A percentile compares a stretch with the other conserved stretches of the same genome.
Evolutionary conservation across 2,329 filamentous ascomycete species (phyloP).

Genomic region (Coniochaeta prunicola): DNA sequence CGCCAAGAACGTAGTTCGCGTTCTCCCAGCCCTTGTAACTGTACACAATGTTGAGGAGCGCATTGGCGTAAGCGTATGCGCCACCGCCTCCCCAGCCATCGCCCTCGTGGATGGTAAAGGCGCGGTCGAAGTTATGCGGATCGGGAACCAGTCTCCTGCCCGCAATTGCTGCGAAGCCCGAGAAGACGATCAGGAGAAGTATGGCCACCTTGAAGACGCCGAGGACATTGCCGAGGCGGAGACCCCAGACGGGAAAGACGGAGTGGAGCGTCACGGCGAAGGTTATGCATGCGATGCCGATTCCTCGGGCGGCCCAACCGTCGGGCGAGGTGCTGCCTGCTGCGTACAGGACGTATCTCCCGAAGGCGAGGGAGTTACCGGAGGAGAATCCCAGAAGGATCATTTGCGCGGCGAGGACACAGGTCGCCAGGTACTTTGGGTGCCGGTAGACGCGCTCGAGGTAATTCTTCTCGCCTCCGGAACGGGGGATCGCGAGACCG

Average conservation of each 20-base stretch:
- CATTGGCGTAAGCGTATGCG: conserved; percentile 44
- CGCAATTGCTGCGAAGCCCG: conserved; percentile 49
- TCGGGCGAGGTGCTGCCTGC: conserved; percentile 35
- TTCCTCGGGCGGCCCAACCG: conserved; percentile 49
- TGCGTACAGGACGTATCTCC: conserved; percentile 40
- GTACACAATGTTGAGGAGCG: conserved; percentile 51
- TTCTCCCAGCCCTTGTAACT: conserved; percentile 53
- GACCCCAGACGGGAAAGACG: conserved; percentile 47
- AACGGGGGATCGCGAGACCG: conserved; percentile 56
- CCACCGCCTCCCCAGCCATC: conserved; percentile 17
- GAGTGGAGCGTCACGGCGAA: conserved; percentile 47
- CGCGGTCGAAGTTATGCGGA: conserved; percentile 50
- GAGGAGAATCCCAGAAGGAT: conserved; percentile 54
- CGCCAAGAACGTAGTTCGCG: conserved; percentile 54
- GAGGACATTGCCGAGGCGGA: conserved; percentile 50
- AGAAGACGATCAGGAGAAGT: conserved; percentile 53
- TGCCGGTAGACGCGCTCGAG: conserved; percentile 53
- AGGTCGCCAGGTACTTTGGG: conserved; percentile 52
- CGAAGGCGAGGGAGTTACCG: conserved; percentile 51
- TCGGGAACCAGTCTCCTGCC: conserved; percentile 34
- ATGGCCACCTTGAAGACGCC: conserved; percentile 54
- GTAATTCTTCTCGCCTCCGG: conserved; percentile 60
- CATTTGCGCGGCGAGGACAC: conserved; percentile 53
- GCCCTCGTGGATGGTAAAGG: conserved; percentile 35
- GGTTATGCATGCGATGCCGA: conserved; percentile 45